Evolutionary conservation across 2,329 filamentous ascomycete species (phyloP), one percentile per base, ranked within the genome.

Genomic region (Beauveria brongniartii): DNA sequence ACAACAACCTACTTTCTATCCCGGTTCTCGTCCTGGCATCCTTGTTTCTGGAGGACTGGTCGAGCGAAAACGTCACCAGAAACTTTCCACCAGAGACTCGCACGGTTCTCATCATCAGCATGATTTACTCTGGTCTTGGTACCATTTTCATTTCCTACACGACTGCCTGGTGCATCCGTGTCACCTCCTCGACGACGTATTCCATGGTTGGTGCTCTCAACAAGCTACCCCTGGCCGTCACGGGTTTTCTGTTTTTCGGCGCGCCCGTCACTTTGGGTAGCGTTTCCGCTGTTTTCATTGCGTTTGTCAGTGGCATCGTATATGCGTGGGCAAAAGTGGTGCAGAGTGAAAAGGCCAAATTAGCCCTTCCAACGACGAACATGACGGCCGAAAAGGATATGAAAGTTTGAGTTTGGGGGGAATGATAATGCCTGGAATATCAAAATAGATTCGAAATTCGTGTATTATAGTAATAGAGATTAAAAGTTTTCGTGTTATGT

Each of bases 141-240:
- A 90, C 92, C 55, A 92, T 97, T 70, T 96, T 97, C 78, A 99
- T 99, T 75, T 97, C 93, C n/a, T 99, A 99, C 82, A 95, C 92
- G 71, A 97, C 93, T 18, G 94, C 94, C 43, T 99, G 94, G 94
- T 97, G 94, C 73, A 95, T 99, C 65, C 92, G 94, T 67, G 90
- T 96, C 65, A 97, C 94, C 8, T 96, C 92, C 0, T 97, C 92
- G 20, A 99, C 94, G 9, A 99, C 94, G 2, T 99, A 97, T 80
- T 96, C 91, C 34, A 97, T 99, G 93, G 94, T 97, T 61, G 94
- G 94, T 64, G 91, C 93, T 20, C 82, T 99, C 70, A 99, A 99
- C 83, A 99, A 99, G 82, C 87, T 99, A 37, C 94, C 94, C 47
- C 92, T 99, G 68, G 94, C 94, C 60, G 75, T 99, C 66, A 93